Evolutionary conservation across 179 eudicot genomes (phyloP).

Genomic region (Carnegiea gigantea): DNA sequence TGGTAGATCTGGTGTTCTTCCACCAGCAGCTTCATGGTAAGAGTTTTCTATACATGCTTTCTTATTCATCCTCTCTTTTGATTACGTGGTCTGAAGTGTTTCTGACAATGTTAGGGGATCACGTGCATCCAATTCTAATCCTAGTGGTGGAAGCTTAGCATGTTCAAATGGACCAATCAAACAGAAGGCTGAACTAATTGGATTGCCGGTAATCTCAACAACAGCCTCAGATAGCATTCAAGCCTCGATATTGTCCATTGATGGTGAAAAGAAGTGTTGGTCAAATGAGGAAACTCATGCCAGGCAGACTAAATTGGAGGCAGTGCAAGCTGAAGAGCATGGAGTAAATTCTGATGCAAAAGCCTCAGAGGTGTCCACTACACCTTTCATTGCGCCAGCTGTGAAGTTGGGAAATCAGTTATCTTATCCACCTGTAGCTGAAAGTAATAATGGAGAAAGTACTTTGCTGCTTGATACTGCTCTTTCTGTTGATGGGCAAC

Average conservation of each 20-base stretch:
- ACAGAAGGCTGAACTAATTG: slow-evolving; percentile 50
- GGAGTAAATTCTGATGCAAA: slow-evolving; percentile 27
- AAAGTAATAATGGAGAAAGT: slow-evolving; percentile 21
- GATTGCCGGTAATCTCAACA: slow-evolving; percentile 38
- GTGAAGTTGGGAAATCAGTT: slow-evolving; percentile 25
- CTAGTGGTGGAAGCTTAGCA: slow-evolving; percentile 37
- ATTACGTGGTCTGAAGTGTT: slow-evolving; percentile 17
- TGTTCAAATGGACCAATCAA: slow-evolving; percentile 52
- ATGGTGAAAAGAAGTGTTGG: slow-evolving; percentile 40
- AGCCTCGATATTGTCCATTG: slow-evolving; percentile 30
- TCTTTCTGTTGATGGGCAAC: slow-evolving; percentile 23
- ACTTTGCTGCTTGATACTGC: slow-evolving; percentile 11
- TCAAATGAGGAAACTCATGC: slow-evolving; percentile 30
- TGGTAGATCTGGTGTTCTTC: slow-evolving; percentile 72
- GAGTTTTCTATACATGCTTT: slow-evolving; percentile 7
- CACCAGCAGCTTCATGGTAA: slow-evolving; percentile 91
- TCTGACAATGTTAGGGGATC: slow-evolving; percentile 55
- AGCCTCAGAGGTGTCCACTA: slow-evolving; percentile 36
- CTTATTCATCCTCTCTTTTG: background rate
- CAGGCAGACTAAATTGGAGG: slow-evolving; percentile 38
- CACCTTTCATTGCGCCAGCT: slow-evolving; percentile 23
- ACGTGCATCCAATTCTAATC: slow-evolving; percentile 55
- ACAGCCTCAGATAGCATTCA: slow-evolving; percentile 34
- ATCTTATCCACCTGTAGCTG: slow-evolving; percentile 16
- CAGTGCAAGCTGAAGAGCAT: slow-evolving; percentile 33